phyloP scores from a whole-genome alignment of 2,329 filamentous ascomycete genomes.

The Phaeoacremonium minimum region DNA sequence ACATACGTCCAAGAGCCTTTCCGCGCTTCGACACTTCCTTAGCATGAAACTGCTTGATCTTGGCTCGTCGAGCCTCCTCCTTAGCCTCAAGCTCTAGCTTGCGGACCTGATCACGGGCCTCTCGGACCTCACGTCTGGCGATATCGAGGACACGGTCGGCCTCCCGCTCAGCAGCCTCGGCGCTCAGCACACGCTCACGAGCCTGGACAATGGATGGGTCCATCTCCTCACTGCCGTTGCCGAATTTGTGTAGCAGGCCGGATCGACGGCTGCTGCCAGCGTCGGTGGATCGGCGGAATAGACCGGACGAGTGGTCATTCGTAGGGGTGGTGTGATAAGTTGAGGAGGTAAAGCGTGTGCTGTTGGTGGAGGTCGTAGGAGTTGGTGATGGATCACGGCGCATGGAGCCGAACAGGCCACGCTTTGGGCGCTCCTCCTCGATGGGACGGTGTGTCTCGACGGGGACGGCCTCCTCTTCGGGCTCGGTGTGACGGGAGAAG shows the following conservation, averaged over 20 bases:
- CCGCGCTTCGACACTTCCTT: conserved; percentile 62
- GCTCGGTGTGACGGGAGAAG: conserved; percentile 24
- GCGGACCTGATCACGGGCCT: conserved; percentile 61
- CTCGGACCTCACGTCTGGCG: conserved; percentile 50
- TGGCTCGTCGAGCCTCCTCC: conserved; percentile 60
- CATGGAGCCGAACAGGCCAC: conserved; percentile 29
- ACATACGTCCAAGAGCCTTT: conserved; percentile 66
- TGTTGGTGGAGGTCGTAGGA: conserved; percentile 16
- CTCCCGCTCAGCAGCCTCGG: conserved; percentile 60
- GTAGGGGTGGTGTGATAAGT: conserved; percentile 16
- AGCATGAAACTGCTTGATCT: conserved; percentile 65
- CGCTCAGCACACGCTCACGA: conserved; percentile 55
- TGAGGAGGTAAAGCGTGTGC: conserved; percentile 11
- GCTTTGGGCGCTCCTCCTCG: conserved; percentile 18
- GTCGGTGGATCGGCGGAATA: conserved; percentile 21
- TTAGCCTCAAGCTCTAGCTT: conserved; percentile 60
- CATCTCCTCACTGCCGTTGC: conserved; percentile 40
- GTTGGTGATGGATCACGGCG: conserved; percentile 21
- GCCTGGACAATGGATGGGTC: conserved; percentile 61
- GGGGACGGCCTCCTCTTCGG: conserved; percentile 19
- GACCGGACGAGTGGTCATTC: conserved; percentile 13
- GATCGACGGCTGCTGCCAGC: conserved; percentile 21
- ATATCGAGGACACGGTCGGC: conserved; percentile 60
- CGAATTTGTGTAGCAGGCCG: conserved; percentile 38
- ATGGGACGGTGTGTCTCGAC: conserved; percentile 21